These are phyloP conservation scores for Geranium brycei DNA, from an alignment of 345 rosid genomes.

Conservation along the genomic window DNA sequence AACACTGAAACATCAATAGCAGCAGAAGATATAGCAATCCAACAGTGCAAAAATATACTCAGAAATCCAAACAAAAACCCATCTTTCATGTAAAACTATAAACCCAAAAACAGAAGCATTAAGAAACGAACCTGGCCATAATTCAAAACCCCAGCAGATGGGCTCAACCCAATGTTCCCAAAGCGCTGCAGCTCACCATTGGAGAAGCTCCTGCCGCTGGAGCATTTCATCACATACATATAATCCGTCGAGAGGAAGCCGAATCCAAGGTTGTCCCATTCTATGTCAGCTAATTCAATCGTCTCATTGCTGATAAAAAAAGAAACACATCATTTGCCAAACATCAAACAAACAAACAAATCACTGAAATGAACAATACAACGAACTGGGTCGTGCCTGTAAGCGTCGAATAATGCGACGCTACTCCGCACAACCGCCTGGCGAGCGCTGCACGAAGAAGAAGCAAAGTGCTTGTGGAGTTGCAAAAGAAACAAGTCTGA, in stretches of 20 bases:
- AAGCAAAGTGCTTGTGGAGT: slow-evolving; percentile 26
- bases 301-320: slow-evolving; percentile 21
- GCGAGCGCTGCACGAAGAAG: slow-evolving; percentile 11
- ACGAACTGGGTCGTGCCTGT: slow-evolving; percentile 20
- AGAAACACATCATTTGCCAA: background rate
- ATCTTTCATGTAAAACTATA: background rate
- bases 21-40: no score
- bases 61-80: background rate
- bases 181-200: slow-evolving; percentile 60
- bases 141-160: slow-evolving; percentile 79
- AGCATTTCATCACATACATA: slow-evolving; percentile 69
- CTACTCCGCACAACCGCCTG: slow-evolving; percentile 17
- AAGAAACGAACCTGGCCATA: slow-evolving; percentile 70
- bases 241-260: slow-evolving; percentile 62
- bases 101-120: background rate
- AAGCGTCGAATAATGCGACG: slow-evolving; percentile 28
- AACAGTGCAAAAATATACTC: background rate
- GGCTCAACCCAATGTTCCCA: slow-evolving; percentile 80
- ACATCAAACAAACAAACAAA: background rate
- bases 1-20: no score
- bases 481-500: slow-evolving; percentile 1
- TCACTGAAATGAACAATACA: background rate
- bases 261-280: slow-evolving; percentile 86
- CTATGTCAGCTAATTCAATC: slow-evolving; percentile 47
- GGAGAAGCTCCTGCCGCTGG: slow-evolving; percentile 40